Conservation (phyloP, 768 basidiomycete genomes). For the Collybia mongolica region DNA sequence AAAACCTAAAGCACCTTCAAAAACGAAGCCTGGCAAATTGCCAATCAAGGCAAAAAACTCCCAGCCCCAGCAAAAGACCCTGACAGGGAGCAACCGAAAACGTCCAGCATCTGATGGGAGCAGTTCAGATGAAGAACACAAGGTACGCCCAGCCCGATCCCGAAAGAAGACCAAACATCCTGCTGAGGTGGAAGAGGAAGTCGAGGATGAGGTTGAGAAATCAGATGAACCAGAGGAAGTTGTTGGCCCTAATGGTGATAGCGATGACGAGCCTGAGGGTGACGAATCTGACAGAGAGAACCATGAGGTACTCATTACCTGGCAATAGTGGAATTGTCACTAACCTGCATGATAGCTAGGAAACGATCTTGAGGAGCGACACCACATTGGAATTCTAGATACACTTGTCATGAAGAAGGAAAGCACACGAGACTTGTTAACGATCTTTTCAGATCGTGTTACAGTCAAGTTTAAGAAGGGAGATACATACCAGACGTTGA, state of each 20-base stretch:
- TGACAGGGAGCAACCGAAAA: not conserved
- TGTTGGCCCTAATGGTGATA: not conserved
- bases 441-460: conserved; percentile 2
- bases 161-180: not conserved
- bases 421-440: not conserved
- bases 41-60: not conserved
- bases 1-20: not conserved
- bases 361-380: not conserved
- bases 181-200: conserved; percentile 1
- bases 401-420: not conserved
- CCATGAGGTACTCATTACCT: not conserved
- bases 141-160: not conserved
- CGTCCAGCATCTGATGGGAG: not conserved
- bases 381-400: not conserved
- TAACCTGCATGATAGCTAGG: not conserved
- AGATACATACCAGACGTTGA: not conserved
- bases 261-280: not conserved
- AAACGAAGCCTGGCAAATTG: not conserved
- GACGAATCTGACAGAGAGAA: not conserved
- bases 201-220: not conserved
- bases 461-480: conserved; percentile 3
- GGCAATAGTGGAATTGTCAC: not conserved
- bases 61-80: not conserved
- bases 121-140: not conserved
- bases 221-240: not conserved